phyloP scores from a whole-genome alignment of 2,329 filamentous ascomycete species.

The Chaetomiaceae sp. region DNA sequence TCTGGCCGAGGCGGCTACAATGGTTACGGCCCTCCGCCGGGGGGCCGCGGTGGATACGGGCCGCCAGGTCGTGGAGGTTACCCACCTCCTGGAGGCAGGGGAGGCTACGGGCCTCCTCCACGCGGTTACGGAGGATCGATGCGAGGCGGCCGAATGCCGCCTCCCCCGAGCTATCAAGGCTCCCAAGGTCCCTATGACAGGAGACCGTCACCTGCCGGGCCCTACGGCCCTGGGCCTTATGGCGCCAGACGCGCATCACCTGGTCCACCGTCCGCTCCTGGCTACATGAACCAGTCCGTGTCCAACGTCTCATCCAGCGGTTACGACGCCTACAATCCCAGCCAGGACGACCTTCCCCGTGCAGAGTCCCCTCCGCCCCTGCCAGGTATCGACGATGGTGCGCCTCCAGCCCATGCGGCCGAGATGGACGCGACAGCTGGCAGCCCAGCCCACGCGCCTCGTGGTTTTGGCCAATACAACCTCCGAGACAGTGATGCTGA shows the following conservation, averaged over 20 bases:
- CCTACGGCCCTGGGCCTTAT: constrained; percentile 32
- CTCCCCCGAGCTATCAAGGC: constrained; percentile 40
- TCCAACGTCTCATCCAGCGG: constrained; percentile 32
- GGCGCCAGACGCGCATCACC: constrained; percentile 33
- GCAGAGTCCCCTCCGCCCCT: constrained; percentile 61
- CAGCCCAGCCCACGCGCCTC: constrained; percentile 39
- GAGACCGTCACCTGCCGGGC: constrained; percentile 32
- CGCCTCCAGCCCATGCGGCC: constrained; percentile 57
- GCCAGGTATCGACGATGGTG: constrained; percentile 37
- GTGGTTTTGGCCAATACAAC: constrained; percentile 40
- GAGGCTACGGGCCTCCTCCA: constrained; percentile 42
- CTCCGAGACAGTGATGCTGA: constrained; percentile 62
- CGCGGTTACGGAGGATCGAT: constrained; percentile 32
- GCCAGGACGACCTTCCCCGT: constrained; percentile 45
- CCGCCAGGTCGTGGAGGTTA: constrained; percentile 30
- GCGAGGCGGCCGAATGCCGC: constrained; percentile 36
- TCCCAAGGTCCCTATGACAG: constrained; percentile 33
- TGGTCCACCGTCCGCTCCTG: constrained; percentile 31
- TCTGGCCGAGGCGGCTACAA: constrained; percentile 33
- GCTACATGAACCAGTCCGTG: constrained; percentile 35
- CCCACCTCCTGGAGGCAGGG: constrained; percentile 37
- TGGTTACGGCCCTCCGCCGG: constrained; percentile 37
- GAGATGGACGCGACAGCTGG: constrained; percentile 74
- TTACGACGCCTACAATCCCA: constrained; percentile 41
- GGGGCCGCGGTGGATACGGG: constrained; percentile 30